These are phyloP conservation scores for Salix exigua DNA, from an alignment of 345 rosid species.

Conservation along the genomic window DNA sequence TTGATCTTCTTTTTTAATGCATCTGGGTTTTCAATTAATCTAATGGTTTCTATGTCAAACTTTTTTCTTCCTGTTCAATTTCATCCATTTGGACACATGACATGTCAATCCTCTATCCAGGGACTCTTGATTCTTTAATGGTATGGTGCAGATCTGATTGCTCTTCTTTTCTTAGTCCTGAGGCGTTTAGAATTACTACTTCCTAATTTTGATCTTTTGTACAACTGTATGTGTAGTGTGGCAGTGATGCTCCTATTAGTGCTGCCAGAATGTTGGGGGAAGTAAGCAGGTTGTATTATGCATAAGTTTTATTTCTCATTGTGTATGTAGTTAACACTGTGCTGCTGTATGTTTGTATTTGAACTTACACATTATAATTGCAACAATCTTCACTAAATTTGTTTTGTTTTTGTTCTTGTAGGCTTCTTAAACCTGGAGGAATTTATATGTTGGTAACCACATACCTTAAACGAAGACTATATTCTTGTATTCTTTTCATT, in stretches of 20 bases:
- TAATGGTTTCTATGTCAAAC: conserved; percentile 24
- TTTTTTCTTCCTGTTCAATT: conserved; percentile 27
- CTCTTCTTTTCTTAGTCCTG: conserved; percentile 3
- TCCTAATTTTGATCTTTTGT: conserved; percentile 2
- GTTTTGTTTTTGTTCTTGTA: conserved; percentile 28
- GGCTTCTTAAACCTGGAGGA: conserved; percentile 91
- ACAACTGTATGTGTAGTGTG: conserved; percentile 55
- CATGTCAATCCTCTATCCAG: conserved; percentile 34
- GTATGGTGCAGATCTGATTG: conserved; percentile 42
- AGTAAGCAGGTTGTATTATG: conserved; percentile 75
- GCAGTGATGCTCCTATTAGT: conserved; percentile 73
- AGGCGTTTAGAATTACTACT: conserved; percentile 6
- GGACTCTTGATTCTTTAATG: conserved; percentile 99
- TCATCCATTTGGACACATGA: conserved; percentile 9
- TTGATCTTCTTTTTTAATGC: conserved; percentile 5
- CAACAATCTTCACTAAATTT: conserved; percentile 3
- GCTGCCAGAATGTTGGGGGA: conserved; percentile 83
- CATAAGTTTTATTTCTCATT: conserved; percentile 2
- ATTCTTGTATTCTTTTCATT: conserved; percentile 3
- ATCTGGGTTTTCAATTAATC: conserved; percentile 5
- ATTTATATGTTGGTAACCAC: conserved; percentile 80
- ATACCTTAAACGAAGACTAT: conserved; percentile 3
- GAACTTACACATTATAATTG: not conserved
- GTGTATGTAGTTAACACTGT: conserved; percentile 2
- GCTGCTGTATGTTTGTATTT: not conserved